Evolutionary conservation across 2,329 filamentous ascomycete species (phyloP).

Genomic region (Bipolaris oryzae): DNA sequence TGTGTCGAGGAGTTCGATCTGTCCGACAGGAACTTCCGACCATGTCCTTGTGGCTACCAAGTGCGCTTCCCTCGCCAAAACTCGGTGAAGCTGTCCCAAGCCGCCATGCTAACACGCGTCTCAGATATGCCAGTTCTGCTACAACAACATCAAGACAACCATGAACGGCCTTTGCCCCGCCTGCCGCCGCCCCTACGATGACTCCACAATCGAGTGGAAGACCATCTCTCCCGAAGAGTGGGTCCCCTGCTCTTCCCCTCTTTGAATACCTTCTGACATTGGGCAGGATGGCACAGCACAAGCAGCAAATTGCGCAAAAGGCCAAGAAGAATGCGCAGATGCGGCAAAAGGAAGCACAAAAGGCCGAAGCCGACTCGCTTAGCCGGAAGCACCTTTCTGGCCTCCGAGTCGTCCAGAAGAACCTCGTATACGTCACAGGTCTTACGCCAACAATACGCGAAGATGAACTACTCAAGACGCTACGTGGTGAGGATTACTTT

Average conservation of each 20-base stretch:
- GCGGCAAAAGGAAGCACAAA: constrained; percentile 93
- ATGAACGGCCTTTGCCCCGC: constrained; percentile 98
- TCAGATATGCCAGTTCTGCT: constrained; percentile 97
- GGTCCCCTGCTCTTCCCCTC: constrained; percentile 47
- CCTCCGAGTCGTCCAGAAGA: constrained; percentile 96
- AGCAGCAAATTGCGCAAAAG: constrained; percentile 76
- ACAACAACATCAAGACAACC: constrained; percentile 98
- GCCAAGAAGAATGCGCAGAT: constrained; percentile 91
- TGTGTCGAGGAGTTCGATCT: constrained; percentile 99
- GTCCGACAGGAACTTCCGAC: constrained; percentile 94
- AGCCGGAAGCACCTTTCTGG: constrained; percentile 96
- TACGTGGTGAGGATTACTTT: constrained; percentile 92
- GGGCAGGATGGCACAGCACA: constrained; percentile 72
- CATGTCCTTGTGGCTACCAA: constrained; percentile 97
- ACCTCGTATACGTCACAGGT: constrained; percentile 96
- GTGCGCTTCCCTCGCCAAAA: constrained; percentile 59
- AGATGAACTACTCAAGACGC: constrained; percentile 86
- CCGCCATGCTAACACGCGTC: constrained; percentile 30
- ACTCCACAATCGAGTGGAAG: constrained; percentile 97
- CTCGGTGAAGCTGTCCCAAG: constrained; percentile 18
- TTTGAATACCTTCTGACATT: constrained; percentile 28
- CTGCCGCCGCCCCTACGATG: constrained; percentile 92
- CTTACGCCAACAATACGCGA: constrained; percentile 90
- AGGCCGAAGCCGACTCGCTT: constrained; percentile 92
- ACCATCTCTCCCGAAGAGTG: constrained; percentile 95